Evolutionary conservation across 2,329 filamentous ascomycete genomes (phyloP).

Genomic region (Coniochaeta pulveracea): DNA sequence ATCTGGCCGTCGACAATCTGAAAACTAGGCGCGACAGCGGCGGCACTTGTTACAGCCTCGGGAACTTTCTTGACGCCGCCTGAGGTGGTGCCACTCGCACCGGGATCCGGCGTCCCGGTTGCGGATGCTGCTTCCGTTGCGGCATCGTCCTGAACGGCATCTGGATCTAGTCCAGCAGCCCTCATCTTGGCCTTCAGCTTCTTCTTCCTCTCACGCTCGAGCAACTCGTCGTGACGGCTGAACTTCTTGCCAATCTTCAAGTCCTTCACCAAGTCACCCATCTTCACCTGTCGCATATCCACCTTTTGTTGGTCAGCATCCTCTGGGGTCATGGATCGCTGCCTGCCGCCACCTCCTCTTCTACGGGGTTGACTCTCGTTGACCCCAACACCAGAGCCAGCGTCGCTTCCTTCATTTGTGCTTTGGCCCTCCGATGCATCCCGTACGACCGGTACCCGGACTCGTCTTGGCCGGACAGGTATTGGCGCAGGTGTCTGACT

Average conservation of each 20-base stretch:
- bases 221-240: slow-evolving; percentile 61
- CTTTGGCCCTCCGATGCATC: slow-evolving; percentile 1
- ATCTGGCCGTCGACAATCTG: slow-evolving; percentile 63
- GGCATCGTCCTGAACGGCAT: slow-evolving; percentile 8
- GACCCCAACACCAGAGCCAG: slow-evolving; percentile 6
- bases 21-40: slow-evolving; percentile 35
- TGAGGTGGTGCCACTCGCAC: slow-evolving; percentile 2
- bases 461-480: no score
- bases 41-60: slow-evolving; percentile 1
- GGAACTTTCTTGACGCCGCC: slow-evolving; percentile 1
- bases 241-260: slow-evolving; percentile 64
- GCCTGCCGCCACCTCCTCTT: slow-evolving; percentile 16
- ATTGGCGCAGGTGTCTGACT: no score
- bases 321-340: slow-evolving; percentile 46
- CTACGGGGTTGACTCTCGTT: slow-evolving; percentile 10
- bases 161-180: slow-evolving; percentile 13
- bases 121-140: slow-evolving; percentile 10
- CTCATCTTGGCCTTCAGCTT: slow-evolving; percentile 21
- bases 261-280: slow-evolving; percentile 62
- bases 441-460: no score
- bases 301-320: slow-evolving; percentile 52
- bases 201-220: slow-evolving; percentile 48
- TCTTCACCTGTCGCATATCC: slow-evolving; percentile 55
- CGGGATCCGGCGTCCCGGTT: not conserved
- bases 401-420: not conserved